Evolutionary conservation across 2,329 filamentous ascomycete species (phyloP), one percentile per base, ranked within the genome.

Genomic region (Tetracladium maxilliforme): DNA sequence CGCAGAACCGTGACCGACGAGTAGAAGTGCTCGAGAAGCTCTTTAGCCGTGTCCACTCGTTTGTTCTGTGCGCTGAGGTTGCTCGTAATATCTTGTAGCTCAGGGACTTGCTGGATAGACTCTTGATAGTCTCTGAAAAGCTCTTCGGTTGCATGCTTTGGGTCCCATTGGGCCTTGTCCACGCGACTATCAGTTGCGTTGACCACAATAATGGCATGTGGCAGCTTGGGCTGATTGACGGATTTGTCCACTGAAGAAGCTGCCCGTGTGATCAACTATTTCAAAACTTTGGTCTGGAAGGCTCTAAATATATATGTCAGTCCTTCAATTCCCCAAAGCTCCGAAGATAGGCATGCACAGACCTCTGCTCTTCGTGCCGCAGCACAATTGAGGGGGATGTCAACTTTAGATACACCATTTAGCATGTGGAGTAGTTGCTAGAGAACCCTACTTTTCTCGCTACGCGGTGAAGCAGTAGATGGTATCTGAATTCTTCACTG

Each of bases 211-310:
- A 70, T 53, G 6, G 57, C 62, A 35, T 66, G 60, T 4, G 64
- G 63, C 4, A 69, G 48, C 3, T 57, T 52, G 1, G 64, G 63
- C 33, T 69, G 64, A 30, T 68, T 68, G 22, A 58, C 50, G 1
- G 61, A 63, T 30, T 54, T 62, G 32, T 67, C 61, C 6, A 67
- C 43, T 2, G 57, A 56, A 7, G 58, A 52, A 4, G 51, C 49
- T 10, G 61, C 62, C 63, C 62, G 68, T 19, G 53, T 45, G 9
- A 67, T 37, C 5, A 68, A 42, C 30, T 43, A 45, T 24, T 48
- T 42, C 11, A 61, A 41, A 11, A 54, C 51, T 7, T n/a, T n/a
- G n/a, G 42, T 44, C 26, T 61, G 56, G 21, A 60, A 47, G 6
- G 51, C 42, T 17, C 49, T 53, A 25, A n/a, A n/a, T n/a, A n/a